Evolutionary conservation across 805 yeast genomes (phyloP), one percentile per base, ranked within the genome.

Genomic region (Zygosaccharomyces lentus): DNA sequence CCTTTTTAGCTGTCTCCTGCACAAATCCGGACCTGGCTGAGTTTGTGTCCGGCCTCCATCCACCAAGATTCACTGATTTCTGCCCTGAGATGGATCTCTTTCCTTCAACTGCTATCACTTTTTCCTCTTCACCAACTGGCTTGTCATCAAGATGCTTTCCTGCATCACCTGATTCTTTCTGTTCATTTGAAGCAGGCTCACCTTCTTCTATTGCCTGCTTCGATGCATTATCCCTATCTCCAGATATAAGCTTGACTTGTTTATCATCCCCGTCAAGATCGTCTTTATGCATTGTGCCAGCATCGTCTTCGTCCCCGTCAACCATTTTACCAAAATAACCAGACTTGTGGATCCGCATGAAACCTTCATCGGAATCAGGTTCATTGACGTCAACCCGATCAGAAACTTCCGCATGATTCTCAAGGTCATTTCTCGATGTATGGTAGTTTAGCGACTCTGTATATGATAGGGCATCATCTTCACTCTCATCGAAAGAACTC

Each of bases 1-100:
- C 71, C 43, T 53, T 56, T 53, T 39, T 68, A 63, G 54, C 68
- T 65, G 47, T 73, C 54, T 35, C 67, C 27, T 62, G 58, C 68
- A 76, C 50, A 68, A 78, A 37, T 66, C 69, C 45, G 66, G 74
- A 35, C 53, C 66, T 55, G 27, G 51, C 49, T 4, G 62, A 54
- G 27, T 54, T 61, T 16, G 83, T 79, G 54, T 80, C 76, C 2
- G 84, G 84, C 56, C 72, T 74, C 85, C 86, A 80, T 23, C 49
- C 53, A 15, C 53, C 58, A 9, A 50, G 41, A 27, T 51, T 56
- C 2, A 48, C 49, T 1, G 58, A 51, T 31, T 53, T 48, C 32
- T 55, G 49, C 9, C 49, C 47, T 12, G 47, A 41, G 9, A 26
- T 23, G 23, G 41, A 27, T 17, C 26, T 38, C 10, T 38, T 38